Percentiles rank a stretch among this genome's conserved stretches.
These are phyloP conservation scores for Pythium sukuiense DNA, from an alignment of 352 stramenopile species.

Conservation along the genomic window DNA sequence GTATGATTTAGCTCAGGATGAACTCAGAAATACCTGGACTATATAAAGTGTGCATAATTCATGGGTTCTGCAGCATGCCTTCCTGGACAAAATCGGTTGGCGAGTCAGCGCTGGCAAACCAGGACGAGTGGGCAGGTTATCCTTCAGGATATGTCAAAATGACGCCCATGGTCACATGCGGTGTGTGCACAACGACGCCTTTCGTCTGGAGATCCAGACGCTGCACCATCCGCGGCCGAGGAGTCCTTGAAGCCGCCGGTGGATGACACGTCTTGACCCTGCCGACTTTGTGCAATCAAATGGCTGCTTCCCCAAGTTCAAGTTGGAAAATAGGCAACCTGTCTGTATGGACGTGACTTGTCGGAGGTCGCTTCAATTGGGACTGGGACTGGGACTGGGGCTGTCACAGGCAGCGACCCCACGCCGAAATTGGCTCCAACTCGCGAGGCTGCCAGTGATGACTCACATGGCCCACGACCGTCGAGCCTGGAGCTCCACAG, in stretches of 20 bases:
- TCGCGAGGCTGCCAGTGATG: neutral
- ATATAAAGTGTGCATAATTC: neutral
- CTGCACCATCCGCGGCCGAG: neutral
- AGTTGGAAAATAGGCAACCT: slow-evolving; percentile 22
- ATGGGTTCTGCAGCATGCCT: neutral
- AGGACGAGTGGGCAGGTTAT: neutral
- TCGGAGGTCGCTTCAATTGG: neutral
- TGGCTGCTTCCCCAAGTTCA: slow-evolving; percentile 29
- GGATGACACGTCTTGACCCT: neutral
- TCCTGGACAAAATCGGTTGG: neutral
- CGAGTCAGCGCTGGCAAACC: neutral
- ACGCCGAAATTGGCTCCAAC: neutral
- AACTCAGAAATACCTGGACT: neutral
- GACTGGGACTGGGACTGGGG: neutral
- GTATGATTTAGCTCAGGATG: neutral
- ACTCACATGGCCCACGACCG: too few relatives aligned
- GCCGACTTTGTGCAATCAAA: slow-evolving; percentile 15
- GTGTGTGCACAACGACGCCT: neutral
- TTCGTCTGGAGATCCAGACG: neutral
- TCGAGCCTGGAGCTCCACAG: too few relatives aligned
- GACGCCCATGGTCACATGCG: neutral
- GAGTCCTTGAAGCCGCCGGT: neutral
- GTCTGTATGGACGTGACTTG: neutral
- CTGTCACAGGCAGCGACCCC: neutral
- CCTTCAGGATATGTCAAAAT: too few relatives aligned